Conservation (phyloP, 768 basidiomycete genomes). For the Piloderma croceum region DNA sequence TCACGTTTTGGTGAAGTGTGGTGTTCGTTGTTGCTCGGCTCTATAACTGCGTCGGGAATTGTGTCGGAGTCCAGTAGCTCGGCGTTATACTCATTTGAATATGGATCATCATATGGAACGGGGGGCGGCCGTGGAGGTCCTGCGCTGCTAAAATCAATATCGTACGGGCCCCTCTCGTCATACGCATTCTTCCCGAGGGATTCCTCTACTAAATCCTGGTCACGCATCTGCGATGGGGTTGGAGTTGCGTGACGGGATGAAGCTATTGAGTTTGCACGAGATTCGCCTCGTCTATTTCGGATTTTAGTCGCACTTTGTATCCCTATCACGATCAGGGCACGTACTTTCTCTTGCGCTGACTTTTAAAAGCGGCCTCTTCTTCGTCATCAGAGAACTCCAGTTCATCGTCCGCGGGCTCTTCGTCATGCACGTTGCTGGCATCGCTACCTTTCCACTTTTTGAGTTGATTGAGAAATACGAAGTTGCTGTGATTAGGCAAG, state of each 20-base stretch:
- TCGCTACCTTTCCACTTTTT: conserved; percentile 79
- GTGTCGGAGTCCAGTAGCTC: conserved; percentile 11
- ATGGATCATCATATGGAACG: conserved; percentile 74
- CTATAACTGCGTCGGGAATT: background rate
- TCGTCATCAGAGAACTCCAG: conserved; percentile 96
- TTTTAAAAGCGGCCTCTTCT: conserved; percentile 70
- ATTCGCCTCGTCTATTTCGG: conserved; percentile 52
- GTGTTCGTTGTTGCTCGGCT: no score
- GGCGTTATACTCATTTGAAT: conserved; percentile 43
- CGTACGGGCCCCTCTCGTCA: conserved; percentile 63
- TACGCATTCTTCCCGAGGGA: conserved; percentile 53
- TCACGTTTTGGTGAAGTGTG: no score
- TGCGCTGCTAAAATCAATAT: conserved; percentile 49
- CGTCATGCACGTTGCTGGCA: conserved; percentile 91
- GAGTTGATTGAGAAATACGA: conserved; percentile 76
- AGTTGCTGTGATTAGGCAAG: conserved; percentile 71
- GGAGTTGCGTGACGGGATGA: conserved; percentile 56
- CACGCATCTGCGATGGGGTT: conserved; percentile 45
- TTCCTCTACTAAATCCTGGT: conserved; percentile 48
- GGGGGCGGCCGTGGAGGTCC: conserved; percentile 61
- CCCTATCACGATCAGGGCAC: conserved; percentile 21
- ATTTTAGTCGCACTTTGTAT: no score
- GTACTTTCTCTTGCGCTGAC: conserved; percentile 55
- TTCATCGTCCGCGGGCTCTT: conserved; percentile 87
- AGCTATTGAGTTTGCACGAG: conserved; percentile 42